Evolutionary conservation across 2,329 filamentous ascomycete species (phyloP), one percentile per base, ranked within the genome.

Genomic region (Dothistroma pini): DNA sequence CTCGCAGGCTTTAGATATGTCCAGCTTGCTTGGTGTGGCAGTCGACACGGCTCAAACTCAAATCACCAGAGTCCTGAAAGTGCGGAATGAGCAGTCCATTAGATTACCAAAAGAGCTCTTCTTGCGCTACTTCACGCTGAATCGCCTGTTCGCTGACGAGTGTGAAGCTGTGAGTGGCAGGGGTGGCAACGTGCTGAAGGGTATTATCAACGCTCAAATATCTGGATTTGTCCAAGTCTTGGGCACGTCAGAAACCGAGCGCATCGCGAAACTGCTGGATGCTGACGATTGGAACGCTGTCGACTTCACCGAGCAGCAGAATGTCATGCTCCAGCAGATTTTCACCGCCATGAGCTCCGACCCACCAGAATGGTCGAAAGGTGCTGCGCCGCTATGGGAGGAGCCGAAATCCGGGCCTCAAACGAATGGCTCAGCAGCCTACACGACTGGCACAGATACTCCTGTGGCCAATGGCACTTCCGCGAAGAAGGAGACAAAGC

Each of bases 111-210:
- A 91, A 1, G 79, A 85, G 52, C 82, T 85, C 67, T 96, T 96
- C 74, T 77, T 95, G 49, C 85, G 91, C 41, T 95, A 95, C 74
- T 93, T 93, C 69, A 90, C 85, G 0, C 81, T 96, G 35, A 95
- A 93, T 69, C 80, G 91, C 8, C 84, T 91, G 59, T 95, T 96
- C 74, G 89, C 89, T 52, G 91, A 92, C 63, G 91, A 96, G 73
- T 95, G 91, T 70, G 91, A 96, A 75, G 88, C 89, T 16, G 87
- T 95, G 21, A 93, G 89, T 22, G 90, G 91, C 0, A 84, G 89
- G 59, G 89, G 89, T 61, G 89, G 90, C 9, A 88, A 86, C 2
- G 81, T 86, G 1, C 78, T 96, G 6, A 93, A 93, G 76, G 90
- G 84, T 19, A 84, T 92, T 34, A 89, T 96, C 62, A 93, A 93